Evolutionary conservation across 2,329 filamentous ascomycete genomes (phyloP).

Genomic region (Fusarium protoensiforme): DNA sequence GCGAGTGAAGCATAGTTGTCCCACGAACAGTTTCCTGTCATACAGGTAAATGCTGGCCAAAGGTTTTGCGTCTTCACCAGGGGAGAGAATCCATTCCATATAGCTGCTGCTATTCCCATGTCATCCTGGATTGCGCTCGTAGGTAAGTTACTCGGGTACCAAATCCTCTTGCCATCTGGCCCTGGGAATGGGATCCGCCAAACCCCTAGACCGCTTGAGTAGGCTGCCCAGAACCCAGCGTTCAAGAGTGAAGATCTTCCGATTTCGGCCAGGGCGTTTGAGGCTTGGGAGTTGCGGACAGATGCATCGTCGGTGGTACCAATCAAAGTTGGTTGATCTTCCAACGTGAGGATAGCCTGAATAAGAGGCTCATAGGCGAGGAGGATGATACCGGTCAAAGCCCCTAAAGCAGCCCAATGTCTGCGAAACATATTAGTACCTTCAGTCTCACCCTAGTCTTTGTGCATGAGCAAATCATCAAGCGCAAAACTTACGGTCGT

Average conservation of each 20-base stretch:
- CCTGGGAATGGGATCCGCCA: neutral
- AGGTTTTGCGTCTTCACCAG: neutral
- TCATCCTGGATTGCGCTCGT: neutral
- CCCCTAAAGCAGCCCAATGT: neutral
- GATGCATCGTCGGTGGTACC: neutral
- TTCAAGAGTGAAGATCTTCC: neutral
- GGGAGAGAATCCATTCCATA: conserved; percentile 17
- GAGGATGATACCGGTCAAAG: neutral
- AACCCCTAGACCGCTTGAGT: neutral
- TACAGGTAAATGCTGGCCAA: conserved; percentile 2
- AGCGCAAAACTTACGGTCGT: too few species aligned
- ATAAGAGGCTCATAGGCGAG: conserved; percentile 15
- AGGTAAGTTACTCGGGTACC: neutral
- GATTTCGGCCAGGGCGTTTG: neutral
- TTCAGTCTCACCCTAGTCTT: too few species aligned
- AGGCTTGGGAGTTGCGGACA: neutral
- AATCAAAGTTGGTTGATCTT: neutral
- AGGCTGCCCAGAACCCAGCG: neutral
- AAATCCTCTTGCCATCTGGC: neutral
- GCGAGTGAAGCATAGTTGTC: conserved; percentile 5
- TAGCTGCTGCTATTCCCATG: conserved; percentile 7
- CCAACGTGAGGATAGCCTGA: conserved; percentile 2
- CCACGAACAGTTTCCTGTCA: conserved; percentile 25
- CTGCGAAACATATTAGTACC: too few species aligned
- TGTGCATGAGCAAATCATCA: too few species aligned